Evolutionary conservation across 2,329 filamentous ascomycete genomes (phyloP).

Genomic region (Talaromyces sp.): DNA sequence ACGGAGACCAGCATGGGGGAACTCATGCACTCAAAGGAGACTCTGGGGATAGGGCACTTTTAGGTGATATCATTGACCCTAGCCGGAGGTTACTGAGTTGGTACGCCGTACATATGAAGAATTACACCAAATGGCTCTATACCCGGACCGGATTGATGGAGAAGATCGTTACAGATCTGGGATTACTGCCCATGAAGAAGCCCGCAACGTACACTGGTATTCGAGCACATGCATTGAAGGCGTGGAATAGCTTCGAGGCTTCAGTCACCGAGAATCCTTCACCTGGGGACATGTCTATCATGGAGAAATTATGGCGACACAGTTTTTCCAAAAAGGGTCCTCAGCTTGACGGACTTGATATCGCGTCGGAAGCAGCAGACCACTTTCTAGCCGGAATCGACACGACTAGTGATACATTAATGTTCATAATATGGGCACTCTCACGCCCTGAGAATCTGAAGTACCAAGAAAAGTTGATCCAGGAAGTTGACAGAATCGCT

Average conservation of each 20-base stretch:
- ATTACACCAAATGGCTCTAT: slow-evolving; percentile 51
- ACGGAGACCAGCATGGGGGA: slow-evolving; percentile 43
- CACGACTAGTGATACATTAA: slow-evolving; percentile 52
- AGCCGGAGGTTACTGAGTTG: slow-evolving; percentile 47
- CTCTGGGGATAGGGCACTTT: slow-evolving; percentile 35
- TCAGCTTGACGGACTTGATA: slow-evolving; percentile 43
- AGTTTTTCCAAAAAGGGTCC: slow-evolving; percentile 24
- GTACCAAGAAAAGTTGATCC: slow-evolving; percentile 46
- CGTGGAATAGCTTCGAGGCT: slow-evolving; percentile 31
- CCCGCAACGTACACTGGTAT: slow-evolving; percentile 54
- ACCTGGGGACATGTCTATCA: slow-evolving; percentile 29
- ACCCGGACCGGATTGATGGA: slow-evolving; percentile 39
- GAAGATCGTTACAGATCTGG: slow-evolving; percentile 30
- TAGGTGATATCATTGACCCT: slow-evolving; percentile 51
- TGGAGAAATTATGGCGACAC: slow-evolving; percentile 39
- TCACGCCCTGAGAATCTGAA: slow-evolving; percentile 43
- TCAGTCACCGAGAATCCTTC: slow-evolving; percentile 18
- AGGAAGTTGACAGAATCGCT: slow-evolving; percentile 40
- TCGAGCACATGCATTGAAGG: slow-evolving; percentile 41
- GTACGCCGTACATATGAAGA: slow-evolving; percentile 49
- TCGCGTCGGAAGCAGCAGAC: slow-evolving; percentile 54
- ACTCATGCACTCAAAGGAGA: slow-evolving; percentile 45
- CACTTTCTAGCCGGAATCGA: slow-evolving; percentile 55
- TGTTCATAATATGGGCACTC: slow-evolving; percentile 52
- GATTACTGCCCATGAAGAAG: slow-evolving; percentile 50